A percentile compares a stretch with the other conserved stretches of the same genome.
phyloP scores from a whole-genome alignment of 352 stramenopile genomes.

The Pythium grandisporangium region DNA sequence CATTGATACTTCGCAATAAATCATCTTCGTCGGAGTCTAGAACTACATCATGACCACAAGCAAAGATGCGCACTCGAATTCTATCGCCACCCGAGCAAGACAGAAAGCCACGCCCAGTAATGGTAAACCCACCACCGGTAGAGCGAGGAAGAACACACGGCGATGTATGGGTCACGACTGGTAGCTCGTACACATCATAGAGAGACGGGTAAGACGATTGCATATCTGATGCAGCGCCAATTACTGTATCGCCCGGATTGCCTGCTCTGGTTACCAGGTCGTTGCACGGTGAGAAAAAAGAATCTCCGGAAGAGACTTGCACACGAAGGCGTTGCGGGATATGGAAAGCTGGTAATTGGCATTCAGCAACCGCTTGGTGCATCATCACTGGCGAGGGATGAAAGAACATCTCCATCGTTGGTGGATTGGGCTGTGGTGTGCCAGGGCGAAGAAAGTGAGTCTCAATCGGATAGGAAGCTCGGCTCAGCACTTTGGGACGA shows the following conservation, averaged over 20 bases:
- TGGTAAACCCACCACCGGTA: conserved; percentile 34
- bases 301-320: conserved; percentile 56
- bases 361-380: conserved; percentile 26
- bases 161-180: conserved; percentile 22
- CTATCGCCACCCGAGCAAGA: conserved; percentile 12
- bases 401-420: conserved; percentile 49
- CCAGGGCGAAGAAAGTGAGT: conserved; percentile 45
- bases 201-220: no score
- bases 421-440: no score
- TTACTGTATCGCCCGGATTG: no score
- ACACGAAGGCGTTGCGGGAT: conserved; percentile 28
- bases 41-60: conserved; percentile 3
- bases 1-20: conserved; percentile 22
- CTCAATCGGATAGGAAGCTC: conserved; percentile 23
- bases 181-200: conserved; percentile 41
- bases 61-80: conserved; percentile 41
- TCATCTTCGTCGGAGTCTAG: background rate
- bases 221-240: no score
- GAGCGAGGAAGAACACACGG: conserved; percentile 49
- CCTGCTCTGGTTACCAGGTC: no score
- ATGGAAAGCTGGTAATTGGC: conserved; percentile 16
- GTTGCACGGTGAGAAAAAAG: conserved; percentile 29
- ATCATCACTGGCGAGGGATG: conserved; percentile 50
- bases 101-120: conserved; percentile 36
- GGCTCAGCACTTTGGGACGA: conserved; percentile 25